Evolutionary conservation across 2,329 filamentous ascomycete genomes (phyloP), one percentile per base, ranked within the genome.

Genomic region (Exserohilum rostratum): DNA sequence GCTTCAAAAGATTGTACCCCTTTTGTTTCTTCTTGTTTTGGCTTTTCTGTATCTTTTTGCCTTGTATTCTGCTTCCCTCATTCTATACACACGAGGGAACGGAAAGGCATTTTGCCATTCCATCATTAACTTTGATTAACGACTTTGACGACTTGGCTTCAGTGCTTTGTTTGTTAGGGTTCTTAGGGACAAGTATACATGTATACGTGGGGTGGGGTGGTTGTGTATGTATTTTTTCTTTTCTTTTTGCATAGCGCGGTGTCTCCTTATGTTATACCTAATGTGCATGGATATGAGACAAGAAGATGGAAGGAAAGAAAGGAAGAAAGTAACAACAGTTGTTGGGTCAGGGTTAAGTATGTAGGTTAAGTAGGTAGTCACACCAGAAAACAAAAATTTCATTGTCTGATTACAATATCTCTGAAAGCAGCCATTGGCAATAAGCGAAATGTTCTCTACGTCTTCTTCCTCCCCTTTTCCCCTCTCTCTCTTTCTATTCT

Each of bases 171-270:
- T 50, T 35, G 48, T 29, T 31, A 38, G 22, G 39, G 44, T 13
- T 44, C 29, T 22, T 20, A n/a, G n/a, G n/a, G n/a, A n/a, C n/a
- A n/a, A 25, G 22, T 25, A 25, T 7, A 25, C 22, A 25, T 25
- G 22, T 25, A 25, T 25, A 25, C 22, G 22, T 25, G 4, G 22
- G 22, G n/a, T n/a, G 22, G 22, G 22, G 4, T 25, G 7, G 22
- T 25, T 25, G 22, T 25, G 22, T 25, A 25, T 7, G 22, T 25
- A 25, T 25, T 5, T 25, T 5, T 25, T 25, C 22, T 25, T 25
- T 25, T 25, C 22, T 25, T 50, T 44, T 45, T 50, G 48, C 39
- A 50, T 50, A 50, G 39, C 48, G 39, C 33, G 31, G 39, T 39
- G 48, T 50, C 39, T 37, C 46, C 20, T 25, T 50, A 29, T 37